These are phyloP conservation scores for Thermochaetoides thermophila DNA, from an alignment of 495 filamentous ascomycete species.

Conservation along the genomic window DNA sequence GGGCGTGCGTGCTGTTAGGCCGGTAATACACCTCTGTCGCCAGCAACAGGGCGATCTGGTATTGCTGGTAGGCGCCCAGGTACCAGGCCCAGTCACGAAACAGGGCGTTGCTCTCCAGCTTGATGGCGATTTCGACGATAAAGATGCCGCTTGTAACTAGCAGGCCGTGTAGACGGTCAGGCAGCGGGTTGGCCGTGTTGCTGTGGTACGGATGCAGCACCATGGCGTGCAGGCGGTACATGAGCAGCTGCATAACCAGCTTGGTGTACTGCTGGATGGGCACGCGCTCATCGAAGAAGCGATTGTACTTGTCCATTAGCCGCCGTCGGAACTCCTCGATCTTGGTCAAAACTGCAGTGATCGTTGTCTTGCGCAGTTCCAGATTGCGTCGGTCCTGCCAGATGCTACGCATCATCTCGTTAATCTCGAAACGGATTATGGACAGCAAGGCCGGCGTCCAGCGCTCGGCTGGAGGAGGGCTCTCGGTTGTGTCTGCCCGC, in stretches of 20 bases:
- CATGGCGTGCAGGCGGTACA: slow-evolving; percentile 47
- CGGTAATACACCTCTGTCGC: slow-evolving; percentile 41
- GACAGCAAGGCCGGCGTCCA: slow-evolving; percentile 57
- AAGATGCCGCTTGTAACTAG: slow-evolving; percentile 36
- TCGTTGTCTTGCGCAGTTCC: slow-evolving; percentile 42
- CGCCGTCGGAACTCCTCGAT: slow-evolving; percentile 44
- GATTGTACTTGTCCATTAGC: slow-evolving; percentile 45
- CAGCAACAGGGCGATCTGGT: slow-evolving; percentile 38
- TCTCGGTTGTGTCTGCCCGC: slow-evolving; percentile 14
- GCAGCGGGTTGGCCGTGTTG: slow-evolving; percentile 37
- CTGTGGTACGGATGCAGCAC: slow-evolving; percentile 49
- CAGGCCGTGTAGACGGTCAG: slow-evolving; percentile 29
- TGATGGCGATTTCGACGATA: slow-evolving; percentile 44
- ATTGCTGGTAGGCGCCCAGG: slow-evolving; percentile 39
- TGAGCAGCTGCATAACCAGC: slow-evolving; percentile 45
- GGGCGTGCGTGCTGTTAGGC: slow-evolving; percentile 38
- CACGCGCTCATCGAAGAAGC: slow-evolving; percentile 38
- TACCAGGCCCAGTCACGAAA: slow-evolving; percentile 43
- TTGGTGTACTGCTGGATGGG: slow-evolving; percentile 45
- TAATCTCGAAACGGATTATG: slow-evolving; percentile 53
- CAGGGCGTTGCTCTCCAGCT: slow-evolving; percentile 38
- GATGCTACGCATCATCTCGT: slow-evolving; percentile 54
- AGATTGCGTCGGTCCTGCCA: slow-evolving; percentile 47
- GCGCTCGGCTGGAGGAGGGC: slow-evolving; percentile 28
- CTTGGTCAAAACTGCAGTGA: slow-evolving; percentile 41